Conservation (phyloP, 2,329 filamentous ascomycete genomes). For the Acrodontium crateriforme region DNA sequence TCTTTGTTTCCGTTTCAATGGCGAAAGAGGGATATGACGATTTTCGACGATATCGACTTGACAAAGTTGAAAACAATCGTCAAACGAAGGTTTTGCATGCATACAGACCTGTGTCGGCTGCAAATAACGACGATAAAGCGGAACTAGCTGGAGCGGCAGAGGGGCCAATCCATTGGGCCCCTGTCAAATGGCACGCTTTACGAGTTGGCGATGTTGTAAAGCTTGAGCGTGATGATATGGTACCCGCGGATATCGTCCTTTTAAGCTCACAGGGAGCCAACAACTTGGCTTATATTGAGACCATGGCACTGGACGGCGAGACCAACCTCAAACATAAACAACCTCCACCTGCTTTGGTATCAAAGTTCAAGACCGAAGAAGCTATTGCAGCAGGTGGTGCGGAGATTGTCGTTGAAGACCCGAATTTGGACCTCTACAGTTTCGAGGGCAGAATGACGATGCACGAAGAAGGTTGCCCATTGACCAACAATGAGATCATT, state of each 20-base stretch:
- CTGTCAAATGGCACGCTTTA: constrained; percentile 62
- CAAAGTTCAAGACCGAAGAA: constrained; percentile 60
- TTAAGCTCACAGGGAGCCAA: constrained; percentile 63
- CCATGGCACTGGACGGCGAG: constrained; percentile 65
- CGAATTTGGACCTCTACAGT: constrained; percentile 59
- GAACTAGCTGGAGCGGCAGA: constrained; percentile 1
- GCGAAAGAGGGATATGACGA: constrained; percentile 88
- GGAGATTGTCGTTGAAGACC: constrained; percentile 45
- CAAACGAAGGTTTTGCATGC: constrained; percentile 11
- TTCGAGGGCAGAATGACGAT: constrained; percentile 54
- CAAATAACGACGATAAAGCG: background rate
- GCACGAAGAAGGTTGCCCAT: constrained; percentile 43
- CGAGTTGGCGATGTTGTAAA: constrained; percentile 69
- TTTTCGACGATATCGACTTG: constrained; percentile 65
- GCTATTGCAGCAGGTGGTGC: constrained; percentile 23
- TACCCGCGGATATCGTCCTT: constrained; percentile 66
- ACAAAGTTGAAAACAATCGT: constrained; percentile 62
- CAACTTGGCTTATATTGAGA: constrained; percentile 65
- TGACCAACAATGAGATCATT: constrained; percentile 68
- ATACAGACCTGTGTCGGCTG: constrained; percentile 4
- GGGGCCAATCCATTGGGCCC: constrained; percentile 40
- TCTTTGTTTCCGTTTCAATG: constrained; percentile 80
- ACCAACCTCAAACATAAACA: constrained; percentile 66
- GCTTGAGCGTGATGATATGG: constrained; percentile 56
- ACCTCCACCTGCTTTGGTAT: constrained; percentile 27